Percentiles rank a stretch among this genome's conserved stretches.
Evolutionary conservation across 2,329 filamentous ascomycete species (phyloP).

Genomic region (Colletotrichum liriopes): DNA sequence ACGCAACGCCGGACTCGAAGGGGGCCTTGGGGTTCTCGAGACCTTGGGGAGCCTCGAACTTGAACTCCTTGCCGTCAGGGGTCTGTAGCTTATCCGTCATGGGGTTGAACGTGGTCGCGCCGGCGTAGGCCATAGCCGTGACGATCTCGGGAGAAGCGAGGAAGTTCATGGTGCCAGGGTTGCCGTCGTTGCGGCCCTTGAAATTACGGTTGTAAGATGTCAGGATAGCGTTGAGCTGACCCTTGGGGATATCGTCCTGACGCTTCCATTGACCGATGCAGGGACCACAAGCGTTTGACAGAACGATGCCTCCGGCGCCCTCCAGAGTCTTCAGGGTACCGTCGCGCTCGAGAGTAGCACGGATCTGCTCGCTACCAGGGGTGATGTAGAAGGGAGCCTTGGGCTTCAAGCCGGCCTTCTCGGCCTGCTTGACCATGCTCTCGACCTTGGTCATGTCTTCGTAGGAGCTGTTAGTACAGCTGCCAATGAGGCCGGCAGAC

Average conservation of each 20-base stretch:
- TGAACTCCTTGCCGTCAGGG: conserved; percentile 85
- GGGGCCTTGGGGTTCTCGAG: conserved; percentile 72
- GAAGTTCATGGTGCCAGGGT: conserved; percentile 98
- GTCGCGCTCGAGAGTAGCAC: conserved; percentile 92
- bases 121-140: conserved; percentile 95
- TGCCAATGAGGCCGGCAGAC: conserved; percentile 94
- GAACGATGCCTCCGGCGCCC: conserved; percentile 86
- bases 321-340: conserved; percentile 89
- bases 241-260: conserved; percentile 87
- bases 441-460: conserved; percentile 98
- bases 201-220: conserved; percentile 99
- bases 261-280: conserved; percentile 97
- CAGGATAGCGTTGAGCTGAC: conserved; percentile 92
- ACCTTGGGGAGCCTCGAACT: conserved; percentile 85
- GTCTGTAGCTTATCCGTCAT: conserved; percentile 88
- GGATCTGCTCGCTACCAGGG: conserved; percentile 96
- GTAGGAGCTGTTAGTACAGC: conserved; percentile 99
- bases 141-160: conserved; percentile 96
- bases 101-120: conserved; percentile 95
- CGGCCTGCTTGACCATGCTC: conserved; percentile 91
- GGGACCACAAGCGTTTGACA: conserved; percentile 95
- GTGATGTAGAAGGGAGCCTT: conserved; percentile 96
- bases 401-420: conserved; percentile 89
- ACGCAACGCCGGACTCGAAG: conserved; percentile 84
- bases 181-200: conserved; percentile 95